Evolutionary conservation across 139 green algal species (phyloP).

Genomic region (Coccomyxa sp.): DNA sequence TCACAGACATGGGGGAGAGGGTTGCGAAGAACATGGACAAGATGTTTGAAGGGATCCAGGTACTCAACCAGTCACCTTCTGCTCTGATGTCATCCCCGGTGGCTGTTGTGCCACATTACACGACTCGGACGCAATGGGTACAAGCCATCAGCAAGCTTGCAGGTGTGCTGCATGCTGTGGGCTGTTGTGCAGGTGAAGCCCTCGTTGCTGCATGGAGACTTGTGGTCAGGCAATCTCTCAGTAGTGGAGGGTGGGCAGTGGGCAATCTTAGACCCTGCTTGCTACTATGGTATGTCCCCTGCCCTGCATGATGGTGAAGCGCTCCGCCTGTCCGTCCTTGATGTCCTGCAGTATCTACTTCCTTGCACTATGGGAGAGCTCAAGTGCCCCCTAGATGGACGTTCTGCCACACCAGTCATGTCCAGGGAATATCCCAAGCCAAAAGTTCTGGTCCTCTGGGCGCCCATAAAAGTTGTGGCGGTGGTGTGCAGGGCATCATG

Average conservation of each 20-base stretch:
- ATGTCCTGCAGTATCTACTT: not conserved
- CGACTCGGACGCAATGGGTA: not conserved
- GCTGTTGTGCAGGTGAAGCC: conserved; percentile 51
- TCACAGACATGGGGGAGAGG: conserved; percentile 60
- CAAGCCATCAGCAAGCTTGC: not conserved
- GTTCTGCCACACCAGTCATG: no score
- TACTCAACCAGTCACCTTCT: not conserved
- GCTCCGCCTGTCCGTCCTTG: not conserved
- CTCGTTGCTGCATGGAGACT: conserved; percentile 88
- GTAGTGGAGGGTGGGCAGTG: conserved; percentile 32
- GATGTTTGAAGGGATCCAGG: conserved; percentile 70
- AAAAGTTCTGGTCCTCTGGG: not conserved
- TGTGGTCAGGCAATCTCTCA: conserved; percentile 96
- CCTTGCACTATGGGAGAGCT: not conserved
- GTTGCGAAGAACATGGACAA: conserved; percentile 70
- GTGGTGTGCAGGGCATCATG: conserved; percentile 59
- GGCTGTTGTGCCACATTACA: not conserved
- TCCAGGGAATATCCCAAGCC: not conserved
- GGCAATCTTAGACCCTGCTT: conserved; percentile 18
- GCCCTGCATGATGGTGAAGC: not conserved
- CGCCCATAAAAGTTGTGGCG: not conserved
- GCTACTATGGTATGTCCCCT: conserved; percentile 67
- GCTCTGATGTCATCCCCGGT: not conserved
- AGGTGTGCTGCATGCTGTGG: not conserved
- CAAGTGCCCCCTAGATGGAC: no score